Conservation (phyloP, 2,329 filamentous ascomycete genomes). For the Fusarium longipes region DNA sequence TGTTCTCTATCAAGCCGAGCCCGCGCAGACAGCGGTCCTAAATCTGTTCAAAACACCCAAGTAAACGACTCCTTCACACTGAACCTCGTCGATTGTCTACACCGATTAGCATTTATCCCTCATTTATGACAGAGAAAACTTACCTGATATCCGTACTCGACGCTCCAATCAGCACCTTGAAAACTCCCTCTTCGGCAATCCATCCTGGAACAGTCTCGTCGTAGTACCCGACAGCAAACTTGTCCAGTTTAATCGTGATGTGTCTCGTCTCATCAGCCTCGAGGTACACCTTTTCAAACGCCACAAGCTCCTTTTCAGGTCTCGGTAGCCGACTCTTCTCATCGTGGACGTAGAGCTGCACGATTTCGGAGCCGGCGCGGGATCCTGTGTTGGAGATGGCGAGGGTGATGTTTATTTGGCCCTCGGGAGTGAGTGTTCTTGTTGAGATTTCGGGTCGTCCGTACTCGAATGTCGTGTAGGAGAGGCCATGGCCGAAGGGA, state of each 20-base stretch:
- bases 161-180: constrained; percentile 70
- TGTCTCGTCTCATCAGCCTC: constrained; percentile 66
- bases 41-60: constrained; percentile 66
- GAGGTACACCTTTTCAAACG: constrained; percentile 73
- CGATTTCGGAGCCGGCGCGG: constrained; percentile 69
- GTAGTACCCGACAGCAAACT: constrained; percentile 69
- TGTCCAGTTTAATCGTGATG: constrained; percentile 59
- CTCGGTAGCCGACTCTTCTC: constrained; percentile 70
- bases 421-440: constrained; percentile 54
- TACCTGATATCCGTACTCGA: constrained; percentile 73
- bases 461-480: constrained; percentile 77
- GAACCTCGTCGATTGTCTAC: constrained; percentile 62
- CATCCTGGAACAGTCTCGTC: constrained; percentile 68
- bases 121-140: constrained; percentile 30
- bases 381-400: constrained; percentile 66
- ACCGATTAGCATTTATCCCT: constrained; percentile 14
- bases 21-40: background rate
- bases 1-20: no score
- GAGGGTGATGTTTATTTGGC: constrained; percentile 58
- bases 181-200: constrained; percentile 74
- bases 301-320: constrained; percentile 77
- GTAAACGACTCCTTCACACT: constrained; percentile 73
- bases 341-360: constrained; percentile 76
- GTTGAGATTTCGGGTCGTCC: constrained; percentile 64
- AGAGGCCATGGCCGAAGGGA: constrained; percentile 79